Percentiles rank a stretch among this genome's conserved stretches.
Evolutionary conservation across 192 early-diverging fungal species (phyloP).

Genomic region (Cladochytrium replicatum): DNA sequence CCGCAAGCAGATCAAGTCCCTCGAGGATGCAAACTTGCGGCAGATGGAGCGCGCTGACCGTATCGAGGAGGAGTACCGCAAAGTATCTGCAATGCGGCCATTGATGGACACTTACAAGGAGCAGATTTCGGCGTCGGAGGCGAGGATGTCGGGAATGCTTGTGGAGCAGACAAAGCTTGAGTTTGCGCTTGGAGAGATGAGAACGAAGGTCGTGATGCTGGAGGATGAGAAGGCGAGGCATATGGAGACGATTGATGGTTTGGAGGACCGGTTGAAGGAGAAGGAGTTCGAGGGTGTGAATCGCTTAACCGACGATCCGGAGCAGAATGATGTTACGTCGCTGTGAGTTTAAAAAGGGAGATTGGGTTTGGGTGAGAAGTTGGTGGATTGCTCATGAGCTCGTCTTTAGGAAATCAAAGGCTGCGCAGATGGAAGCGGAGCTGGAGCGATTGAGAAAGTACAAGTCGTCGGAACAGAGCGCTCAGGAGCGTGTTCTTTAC

Average conservation of each 20-base stretch:
- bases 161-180: constrained; percentile 63
- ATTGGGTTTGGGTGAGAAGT: too few species aligned
- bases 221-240: constrained; percentile 55
- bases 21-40: constrained; percentile 68
- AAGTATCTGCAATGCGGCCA: constrained; percentile 64
- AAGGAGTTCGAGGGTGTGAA: constrained; percentile 54
- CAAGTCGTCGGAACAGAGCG: constrained; percentile 8
- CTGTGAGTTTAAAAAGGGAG: background rate
- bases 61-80: constrained; percentile 82
- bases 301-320: background rate
- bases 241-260: constrained; percentile 59
- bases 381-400: too few species aligned
- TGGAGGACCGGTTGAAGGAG: constrained; percentile 77
- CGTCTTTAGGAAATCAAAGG: constrained; percentile 32
- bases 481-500: constrained; percentile 23
- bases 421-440: constrained; percentile 54
- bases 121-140: constrained; percentile 66
- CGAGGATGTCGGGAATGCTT: constrained; percentile 51
- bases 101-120: constrained; percentile 84
- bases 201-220: constrained; percentile 51
- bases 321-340: background rate
- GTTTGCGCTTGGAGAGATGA: constrained; percentile 54
- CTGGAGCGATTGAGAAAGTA: constrained; percentile 23
- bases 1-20: constrained; percentile 61
- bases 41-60: constrained; percentile 51